phyloP scores from a whole-genome alignment of 176 grass and related monocot species.

The Oryza rufipogon region DNA sequence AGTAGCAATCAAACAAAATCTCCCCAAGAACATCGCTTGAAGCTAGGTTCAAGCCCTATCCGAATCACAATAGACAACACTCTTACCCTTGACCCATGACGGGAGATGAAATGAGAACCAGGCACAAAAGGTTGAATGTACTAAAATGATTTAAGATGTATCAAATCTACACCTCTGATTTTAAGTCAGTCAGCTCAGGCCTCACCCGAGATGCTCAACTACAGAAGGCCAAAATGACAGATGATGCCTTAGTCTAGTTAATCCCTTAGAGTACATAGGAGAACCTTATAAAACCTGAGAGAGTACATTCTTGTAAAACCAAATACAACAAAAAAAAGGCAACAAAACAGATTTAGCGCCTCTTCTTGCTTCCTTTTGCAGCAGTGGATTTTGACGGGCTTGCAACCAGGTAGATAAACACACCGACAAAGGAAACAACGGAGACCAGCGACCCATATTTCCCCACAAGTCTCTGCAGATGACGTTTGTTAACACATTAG shows the following conservation, averaged over 20 bases:
- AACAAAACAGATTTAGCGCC: slow-evolving; percentile 40
- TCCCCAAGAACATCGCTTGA: not conserved
- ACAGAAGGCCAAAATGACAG: slow-evolving; percentile 9
- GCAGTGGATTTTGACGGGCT: slow-evolving; percentile 58
- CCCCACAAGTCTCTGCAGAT: slow-evolving; percentile 51
- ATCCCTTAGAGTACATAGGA: slow-evolving; percentile 7
- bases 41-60: not conserved
- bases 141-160: not conserved
- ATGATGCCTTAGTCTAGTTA: not conserved
- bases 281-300: not conserved
- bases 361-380: slow-evolving; percentile 70
- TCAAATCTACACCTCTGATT: not conserved
- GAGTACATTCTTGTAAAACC: slow-evolving; percentile 14
- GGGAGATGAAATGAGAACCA: not conserved
- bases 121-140: no score
- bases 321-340: slow-evolving; percentile 17
- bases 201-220: not conserved
- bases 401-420: slow-evolving; percentile 58
- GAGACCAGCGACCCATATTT: slow-evolving; percentile 66
- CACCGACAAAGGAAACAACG: slow-evolving; percentile 53
- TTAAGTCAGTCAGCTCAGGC: not conserved
- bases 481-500: not conserved
- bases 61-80: not conserved
- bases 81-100: not conserved
- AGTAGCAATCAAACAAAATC: not conserved